Evolutionary conservation across 73 alveolate species (phyloP), one percentile per base, ranked within the genome.

Genomic region (Paramecium caudatum): DNA sequence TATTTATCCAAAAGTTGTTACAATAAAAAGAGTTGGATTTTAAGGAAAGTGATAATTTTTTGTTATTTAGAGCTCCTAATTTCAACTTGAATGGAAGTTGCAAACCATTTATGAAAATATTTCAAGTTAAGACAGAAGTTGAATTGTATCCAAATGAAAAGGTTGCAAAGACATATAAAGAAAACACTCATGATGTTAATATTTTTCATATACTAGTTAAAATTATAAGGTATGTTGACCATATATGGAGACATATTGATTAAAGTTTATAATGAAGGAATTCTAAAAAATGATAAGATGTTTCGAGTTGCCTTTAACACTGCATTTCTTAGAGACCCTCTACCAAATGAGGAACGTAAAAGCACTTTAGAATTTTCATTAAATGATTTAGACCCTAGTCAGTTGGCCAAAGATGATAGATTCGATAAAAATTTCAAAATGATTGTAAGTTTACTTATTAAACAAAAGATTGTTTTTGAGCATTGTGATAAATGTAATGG

Each of bases 251-350:
- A 48, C 45, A 55, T 62, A 39, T 36, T 62, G 13, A 36, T 50
- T 47, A 50, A 50, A 46, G 45, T 70, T 3, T 41, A 84, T 49
- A 48, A 90, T 82, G 78, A 69, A 70, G 62, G 83, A 9, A 70
- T 65, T 39, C 2, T 92, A 83, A 17, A 36, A 23, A 17, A 50
- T 33, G 92, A 49, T 55, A 91, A 86, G 61, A 91, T 93, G 82
- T 93, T 93, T 70, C 46, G 97, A 91, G 55, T 93, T 32, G 93
- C 95, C 3, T 36, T 93, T n/a, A 93, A 93, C 68, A 93, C 97
- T 15, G 87, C 95, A 1, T 93, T 93, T 86, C 27, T 93, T 17
- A 93, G 88, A 23, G 85, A 93, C 13, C 32, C 69, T 49, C 49
- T 50, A 21, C 15, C 19, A 19, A 17, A 21, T 32, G 6, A 19